Conservation (phyloP, 352 stramenopile species). For the Globisporangium abappressorium region DNA sequence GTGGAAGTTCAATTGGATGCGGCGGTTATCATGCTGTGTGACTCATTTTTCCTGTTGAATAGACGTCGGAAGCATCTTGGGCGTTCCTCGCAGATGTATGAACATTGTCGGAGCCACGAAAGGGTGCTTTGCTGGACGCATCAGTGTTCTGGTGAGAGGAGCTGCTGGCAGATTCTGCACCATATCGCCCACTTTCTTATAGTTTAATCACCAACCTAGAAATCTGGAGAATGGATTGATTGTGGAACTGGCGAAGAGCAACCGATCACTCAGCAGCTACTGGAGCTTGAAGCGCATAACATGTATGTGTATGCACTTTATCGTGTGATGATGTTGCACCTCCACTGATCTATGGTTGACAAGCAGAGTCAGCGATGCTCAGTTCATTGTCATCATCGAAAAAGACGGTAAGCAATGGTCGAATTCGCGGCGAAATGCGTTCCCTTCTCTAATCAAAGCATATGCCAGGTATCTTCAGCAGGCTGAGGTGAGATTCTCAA, state of each 20-base stretch:
- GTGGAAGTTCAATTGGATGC: background rate
- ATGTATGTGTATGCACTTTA: constrained; percentile 29
- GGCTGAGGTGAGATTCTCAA: constrained; percentile 49
- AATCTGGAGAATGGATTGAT: constrained; percentile 49
- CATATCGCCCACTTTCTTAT: background rate
- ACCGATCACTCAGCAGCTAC: constrained; percentile 73
- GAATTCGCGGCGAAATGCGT: background rate
- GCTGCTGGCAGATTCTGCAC: background rate
- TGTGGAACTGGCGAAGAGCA: constrained; percentile 59
- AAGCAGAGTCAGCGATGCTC: constrained; percentile 61
- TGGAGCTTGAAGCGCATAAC: constrained; percentile 46
- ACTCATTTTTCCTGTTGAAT: background rate
- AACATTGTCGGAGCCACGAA: constrained; percentile 87
- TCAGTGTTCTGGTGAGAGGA: constrained; percentile 45
- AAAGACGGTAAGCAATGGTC: constrained; percentile 83
- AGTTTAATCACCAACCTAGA: constrained; percentile 22
- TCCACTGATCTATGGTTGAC: background rate
- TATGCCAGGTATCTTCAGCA: constrained; percentile 89
- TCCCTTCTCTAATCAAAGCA: background rate
- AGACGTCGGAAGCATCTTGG: constrained; percentile 74
- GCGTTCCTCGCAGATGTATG: constrained; percentile 59
- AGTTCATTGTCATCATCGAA: constrained; percentile 92
- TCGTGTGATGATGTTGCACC: background rate
- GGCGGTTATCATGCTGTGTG: no score
- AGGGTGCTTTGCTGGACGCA: constrained; percentile 60